Base-by-base conservation (phyloP, 306 rosid genomes). In the Quercus agrifolia region DNA sequence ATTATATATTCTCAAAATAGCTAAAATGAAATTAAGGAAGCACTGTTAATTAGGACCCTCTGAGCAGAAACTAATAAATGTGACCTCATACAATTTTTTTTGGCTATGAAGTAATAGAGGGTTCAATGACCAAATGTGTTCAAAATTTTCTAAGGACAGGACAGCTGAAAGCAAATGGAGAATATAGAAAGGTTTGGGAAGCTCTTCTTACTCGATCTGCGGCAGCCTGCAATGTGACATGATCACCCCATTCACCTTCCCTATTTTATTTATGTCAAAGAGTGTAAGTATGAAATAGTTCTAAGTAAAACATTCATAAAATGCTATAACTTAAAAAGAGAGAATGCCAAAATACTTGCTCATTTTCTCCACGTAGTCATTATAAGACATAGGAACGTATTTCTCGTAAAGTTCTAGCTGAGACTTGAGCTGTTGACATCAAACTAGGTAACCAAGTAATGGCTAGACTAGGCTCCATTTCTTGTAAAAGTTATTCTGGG, bases 201-300 rank as follows among this genome's bases (percentile, higher is more conserved):
- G 73, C 54, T 80, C 51, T 52, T 66, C 86, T 28, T 92, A 94
- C 98, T 93, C 86, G 85, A 87, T 94, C 98, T 56, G 97, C 91
- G 52, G 98, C 97, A 78, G 97, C 97, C 88, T 94, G 98, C 85
- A 94, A 80, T 0, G 98, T 94, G 59, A 94, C 97, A 79, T 94
- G 98, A 83, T 94, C 98, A 38, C 98, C 98, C 98, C 98, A 94
- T 84, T 94, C 98, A 46, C 97, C 98, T 66, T 78, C 87, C 92
- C 98, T 94, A 83, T 44, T 84, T 86, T 81, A 87, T 83, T 66
- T 23, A 66, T 10, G 70, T 75, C 30, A 35, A 35, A 72, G 23
- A 56, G 8, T 25, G 77, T 84, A 57, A 84, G 73, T 76, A 75
- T 78, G 27, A 41, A 74, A 56, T 54, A 52, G n/a, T 55, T 56